Conservation (phyloP, 129 eudicot genomes). For the Heracleum sosnowskyi region DNA sequence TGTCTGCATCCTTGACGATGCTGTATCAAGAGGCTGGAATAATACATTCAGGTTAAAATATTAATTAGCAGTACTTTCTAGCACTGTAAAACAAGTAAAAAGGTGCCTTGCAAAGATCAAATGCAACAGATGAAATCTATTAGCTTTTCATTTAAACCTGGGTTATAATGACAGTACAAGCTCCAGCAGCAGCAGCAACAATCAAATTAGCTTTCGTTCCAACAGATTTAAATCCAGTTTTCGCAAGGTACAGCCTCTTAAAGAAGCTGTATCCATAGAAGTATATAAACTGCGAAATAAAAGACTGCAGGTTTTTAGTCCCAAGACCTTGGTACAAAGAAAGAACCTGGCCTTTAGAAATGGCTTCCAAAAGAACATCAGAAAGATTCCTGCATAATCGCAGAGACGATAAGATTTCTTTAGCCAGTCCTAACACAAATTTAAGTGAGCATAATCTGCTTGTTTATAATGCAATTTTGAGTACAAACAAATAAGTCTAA, state of each 20-base stretch:
- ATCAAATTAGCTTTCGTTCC: slow-evolving; percentile 79
- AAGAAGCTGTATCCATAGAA: slow-evolving; percentile 92
- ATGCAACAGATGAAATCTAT: background rate
- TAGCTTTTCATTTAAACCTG: slow-evolving; percentile 32
- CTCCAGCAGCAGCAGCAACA: slow-evolving; percentile 93
- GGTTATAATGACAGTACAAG: slow-evolving; percentile 68
- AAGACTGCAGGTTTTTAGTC: slow-evolving; percentile 82
- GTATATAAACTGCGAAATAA: slow-evolving; percentile 68
- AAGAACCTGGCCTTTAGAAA: slow-evolving; percentile 62
- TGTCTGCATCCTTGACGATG: slow-evolving; percentile 98
- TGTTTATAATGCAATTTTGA: background rate
- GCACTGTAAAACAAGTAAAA: background rate
- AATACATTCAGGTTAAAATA: slow-evolving; percentile 8
- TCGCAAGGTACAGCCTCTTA: slow-evolving; percentile 66
- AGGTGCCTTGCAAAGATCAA: background rate
- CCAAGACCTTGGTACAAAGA: slow-evolving; percentile 94
- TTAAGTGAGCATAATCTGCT: background rate
- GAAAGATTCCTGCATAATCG: slow-evolving; percentile 53
- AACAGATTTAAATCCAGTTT: slow-evolving; percentile 57
- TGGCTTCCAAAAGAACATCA: slow-evolving; percentile 91
- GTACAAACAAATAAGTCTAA: background rate
- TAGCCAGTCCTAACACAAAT: background rate
- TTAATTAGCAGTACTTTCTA: background rate
- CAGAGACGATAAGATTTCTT: slow-evolving; percentile 1
- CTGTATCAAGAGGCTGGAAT: slow-evolving; percentile 89